phyloP scores from a whole-genome alignment of 257 asterid genomes.

The Avicennia marina region DNA sequence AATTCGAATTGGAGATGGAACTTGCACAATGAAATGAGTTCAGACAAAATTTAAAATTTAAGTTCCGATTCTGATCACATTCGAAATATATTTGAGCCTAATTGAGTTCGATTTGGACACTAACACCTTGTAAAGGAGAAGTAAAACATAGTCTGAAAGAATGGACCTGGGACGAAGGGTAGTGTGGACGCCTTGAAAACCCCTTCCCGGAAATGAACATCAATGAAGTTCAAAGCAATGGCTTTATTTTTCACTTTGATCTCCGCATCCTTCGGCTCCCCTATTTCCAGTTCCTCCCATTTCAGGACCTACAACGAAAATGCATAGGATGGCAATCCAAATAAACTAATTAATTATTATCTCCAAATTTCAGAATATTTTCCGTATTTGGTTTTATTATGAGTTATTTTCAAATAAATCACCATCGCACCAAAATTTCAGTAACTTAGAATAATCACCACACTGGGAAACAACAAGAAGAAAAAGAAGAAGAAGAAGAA shows the following conservation, averaged over 20 bases:
- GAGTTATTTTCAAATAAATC: too few relatives aligned
- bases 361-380: neutral
- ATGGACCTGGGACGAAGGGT: slow-evolving; percentile 87
- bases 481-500: too few relatives aligned
- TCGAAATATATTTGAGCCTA: too few relatives aligned
- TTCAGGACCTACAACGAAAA: slow-evolving; percentile 56
- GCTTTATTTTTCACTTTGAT: slow-evolving; percentile 79
- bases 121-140: too few relatives aligned
- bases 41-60: too few relatives aligned
- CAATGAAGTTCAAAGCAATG: slow-evolving; percentile 88
- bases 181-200: slow-evolving; percentile 65
- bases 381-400: too few relatives aligned
- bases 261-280: slow-evolving; percentile 94
- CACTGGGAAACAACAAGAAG: neutral
- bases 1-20: too few relatives aligned
- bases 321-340: neutral
- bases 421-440: too few relatives aligned
- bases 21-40: too few relatives aligned
- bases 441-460: neutral
- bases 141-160: slow-evolving; percentile 2
- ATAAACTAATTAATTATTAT: neutral
- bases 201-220: slow-evolving; percentile 79
- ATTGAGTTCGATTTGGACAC: too few relatives aligned
- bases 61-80: too few relatives aligned
- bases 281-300: slow-evolving; percentile 94